Percentiles rank a stretch among this genome's conserved stretches.
Evolutionary conservation across 1,284 basidiomycete genomes (phyloP).

Genomic region (Cerrena zonata): DNA sequence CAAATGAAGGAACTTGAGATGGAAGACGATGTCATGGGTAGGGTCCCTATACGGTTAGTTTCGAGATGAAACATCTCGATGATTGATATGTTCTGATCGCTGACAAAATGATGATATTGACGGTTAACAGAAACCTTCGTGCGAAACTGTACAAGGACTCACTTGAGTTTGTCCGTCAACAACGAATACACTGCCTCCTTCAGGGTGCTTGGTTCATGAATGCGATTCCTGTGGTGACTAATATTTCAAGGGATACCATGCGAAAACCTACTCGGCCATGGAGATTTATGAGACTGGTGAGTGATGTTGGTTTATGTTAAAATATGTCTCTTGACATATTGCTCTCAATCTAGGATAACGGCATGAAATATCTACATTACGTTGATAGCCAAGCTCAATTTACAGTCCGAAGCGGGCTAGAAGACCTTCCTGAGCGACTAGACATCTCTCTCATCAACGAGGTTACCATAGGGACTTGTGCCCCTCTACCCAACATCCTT

Average conservation of each 20-base stretch:
- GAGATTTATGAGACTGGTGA: slow-evolving; percentile 74
- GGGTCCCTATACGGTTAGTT: slow-evolving; percentile 74
- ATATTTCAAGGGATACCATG: slow-evolving; percentile 42
- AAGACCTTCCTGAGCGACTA: slow-evolving; percentile 82
- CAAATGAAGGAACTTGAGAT: slow-evolving; percentile 92
- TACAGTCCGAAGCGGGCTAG: slow-evolving; percentile 71
- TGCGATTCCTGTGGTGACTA: slow-evolving; percentile 49
- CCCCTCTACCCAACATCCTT: slow-evolving; percentile 53
- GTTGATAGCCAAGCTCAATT: slow-evolving; percentile 75
- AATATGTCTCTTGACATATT: neutral
- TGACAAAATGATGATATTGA: slow-evolving; percentile 4
- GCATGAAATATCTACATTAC: slow-evolving; percentile 76
- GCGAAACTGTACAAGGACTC: slow-evolving; percentile 87
- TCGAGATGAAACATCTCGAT: neutral
- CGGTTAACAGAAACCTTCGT: slow-evolving; percentile 62
- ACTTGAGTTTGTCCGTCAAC: slow-evolving; percentile 86
- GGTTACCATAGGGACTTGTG: slow-evolving; percentile 74
- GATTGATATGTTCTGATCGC: neutral
- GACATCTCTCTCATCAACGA: slow-evolving; percentile 76
- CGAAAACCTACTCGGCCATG: slow-evolving; percentile 60
- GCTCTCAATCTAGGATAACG: slow-evolving; percentile 51
- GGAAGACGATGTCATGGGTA: slow-evolving; percentile 84
- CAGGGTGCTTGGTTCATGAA: slow-evolving; percentile 92
- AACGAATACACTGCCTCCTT: slow-evolving; percentile 81
- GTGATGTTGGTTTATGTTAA: slow-evolving; percentile 10